Evolutionary conservation across 148 eudicot species (phyloP), one percentile per base, ranked within the genome.

Genomic region (Polygonum aviculare): DNA sequence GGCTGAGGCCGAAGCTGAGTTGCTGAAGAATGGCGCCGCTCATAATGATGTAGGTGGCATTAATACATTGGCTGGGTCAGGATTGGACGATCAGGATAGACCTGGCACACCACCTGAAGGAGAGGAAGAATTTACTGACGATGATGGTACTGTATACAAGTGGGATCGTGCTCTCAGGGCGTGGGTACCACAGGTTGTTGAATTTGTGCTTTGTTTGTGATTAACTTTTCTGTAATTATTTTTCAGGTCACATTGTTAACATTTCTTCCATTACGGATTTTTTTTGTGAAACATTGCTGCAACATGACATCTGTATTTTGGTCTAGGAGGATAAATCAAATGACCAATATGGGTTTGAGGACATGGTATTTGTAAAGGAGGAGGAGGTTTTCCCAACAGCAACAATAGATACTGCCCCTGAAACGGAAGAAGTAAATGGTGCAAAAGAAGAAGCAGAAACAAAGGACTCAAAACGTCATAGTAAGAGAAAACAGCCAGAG

Each of bases 91-190:
- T 82, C 80, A 73, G 8, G 97, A 87, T 70, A 88, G 94, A 82
- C 99, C 99, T 77, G 81, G 86, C 39, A 87, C 97, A 18, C 99
- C 99, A 50, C 97, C 94, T 19, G 99, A 93, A 21, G 99, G 97
- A 4, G 99, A 95, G 79, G 90, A 88, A 77, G 98, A 95, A 82
- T 95, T 93, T 59, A 86, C 87, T 41, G 99, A 95, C 85, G 99
- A 95, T 79, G 99, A 95, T 80, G 99, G 99, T 69, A 95, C 99
- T 12, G 79, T 70, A 18, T 95, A 95, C 85, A 95, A 86, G 83
- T 95, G 99, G 99, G 91, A 93, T 78, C 87, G 87, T 33, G 80
- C 74, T 76, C 89, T 89, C 62, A 84, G 92, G 85, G 97, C 86
- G 69, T 95, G 96, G 94, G 94, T 93, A 77, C 99, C 99, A 69